Conservation (phyloP, 331 rosid species). For the Arachis monticola region DNA sequence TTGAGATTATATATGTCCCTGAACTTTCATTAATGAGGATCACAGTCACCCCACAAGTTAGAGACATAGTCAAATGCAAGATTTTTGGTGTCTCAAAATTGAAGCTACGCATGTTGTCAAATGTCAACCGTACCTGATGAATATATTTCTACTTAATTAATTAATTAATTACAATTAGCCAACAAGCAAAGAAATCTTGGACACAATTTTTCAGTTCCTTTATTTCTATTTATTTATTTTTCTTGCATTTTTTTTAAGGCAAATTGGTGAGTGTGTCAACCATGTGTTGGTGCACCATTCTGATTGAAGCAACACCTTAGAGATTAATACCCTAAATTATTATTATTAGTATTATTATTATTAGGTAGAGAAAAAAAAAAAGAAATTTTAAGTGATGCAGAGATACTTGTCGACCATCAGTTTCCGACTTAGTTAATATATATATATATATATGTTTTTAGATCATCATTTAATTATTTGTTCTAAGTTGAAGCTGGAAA, state of each 20-base stretch:
- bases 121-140: constrained; percentile 10
- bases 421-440: not conserved
- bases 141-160: constrained; percentile 13
- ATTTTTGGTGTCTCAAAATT: constrained; percentile 41
- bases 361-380: too few relatives aligned
- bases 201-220: constrained; percentile 35
- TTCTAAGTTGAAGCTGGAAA: constrained; percentile 18
- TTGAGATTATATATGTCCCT: constrained; percentile 36
- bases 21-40: constrained; percentile 39
- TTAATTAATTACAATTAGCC: constrained; percentile 3
- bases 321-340: constrained; percentile 32
- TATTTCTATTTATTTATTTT: not conserved
- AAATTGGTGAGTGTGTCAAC: constrained; percentile 42
- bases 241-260: not conserved
- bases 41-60: constrained; percentile 38
- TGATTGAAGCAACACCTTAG: constrained; percentile 38
- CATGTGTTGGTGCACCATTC: constrained; percentile 45
- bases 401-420: not conserved
- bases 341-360: too few relatives aligned
- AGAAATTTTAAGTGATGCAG: too few relatives aligned
- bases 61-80: constrained; percentile 36
- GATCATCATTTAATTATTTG: too few relatives aligned
- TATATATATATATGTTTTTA: not conserved
- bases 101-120: not conserved
- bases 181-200: constrained; percentile 40